Base-by-base conservation (phyloP, 1,284 basidiomycete genomes). In the Anthracocystis panici-leucophaei region DNA sequence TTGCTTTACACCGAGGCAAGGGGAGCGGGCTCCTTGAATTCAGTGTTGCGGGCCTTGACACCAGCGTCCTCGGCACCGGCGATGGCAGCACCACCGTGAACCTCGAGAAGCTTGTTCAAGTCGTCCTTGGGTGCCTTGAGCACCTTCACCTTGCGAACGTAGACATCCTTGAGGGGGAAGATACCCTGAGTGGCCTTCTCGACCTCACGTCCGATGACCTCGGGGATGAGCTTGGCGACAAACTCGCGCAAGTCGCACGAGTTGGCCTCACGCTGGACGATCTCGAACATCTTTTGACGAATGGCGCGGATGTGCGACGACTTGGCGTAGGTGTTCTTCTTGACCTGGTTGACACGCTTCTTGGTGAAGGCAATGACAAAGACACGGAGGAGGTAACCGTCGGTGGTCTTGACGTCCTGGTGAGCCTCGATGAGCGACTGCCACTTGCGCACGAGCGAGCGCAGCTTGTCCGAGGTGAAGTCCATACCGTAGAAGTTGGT, bases 401-500 rank as follows among this genome's bases (percentile, higher is more conserved):
- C 97, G 81, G 95, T 97, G 78, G 97, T 99, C 89, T 95, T 95
- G 85, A 99, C 94, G 86, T 99, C 97, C 87, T 97, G 93, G 87
- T 95, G 92, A 59, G 96, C 96, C 89, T 99, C 96, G 85, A 99
- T 95, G 85, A 99, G 92, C 42, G 95, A 91, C 89, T 99, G 97
- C 97, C 97, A 99, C 89, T 99, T 99, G 87, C 96, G 94, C 83
- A 99, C 97, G 84, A 99, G 94, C 65, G 97, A 99, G 78, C 97
- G 95, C 81, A 99, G 92, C 89, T 99, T 99, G 92, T 99, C 97
- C 77, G 95, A 97, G 77, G 97, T 99, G 89, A 99, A 98, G 89
- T 97, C 94, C 97, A 99, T 99, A 87, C 96, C 97, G 89, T 96
- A 93, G 92, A 99, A 99, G 89, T 96, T 97, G 87, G 97, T 98